Conservation (phyloP, 352 stramenopile species). For the Phytophthora vignae region DNA sequence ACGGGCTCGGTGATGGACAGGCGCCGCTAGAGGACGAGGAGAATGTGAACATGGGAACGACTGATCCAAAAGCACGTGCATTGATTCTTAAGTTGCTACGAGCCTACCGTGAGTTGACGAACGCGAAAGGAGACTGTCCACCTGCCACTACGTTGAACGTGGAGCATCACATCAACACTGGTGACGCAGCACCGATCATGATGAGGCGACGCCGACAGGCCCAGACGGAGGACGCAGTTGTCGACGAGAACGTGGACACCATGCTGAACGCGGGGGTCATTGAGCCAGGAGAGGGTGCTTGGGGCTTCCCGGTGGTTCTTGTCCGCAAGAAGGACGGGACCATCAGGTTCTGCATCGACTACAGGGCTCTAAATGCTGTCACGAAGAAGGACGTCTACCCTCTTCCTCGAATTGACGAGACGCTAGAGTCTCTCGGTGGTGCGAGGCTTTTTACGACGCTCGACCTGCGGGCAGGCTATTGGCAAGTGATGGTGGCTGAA, state of each 20-base stretch:
- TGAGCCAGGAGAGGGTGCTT: slow-evolving; percentile 3
- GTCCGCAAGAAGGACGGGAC: slow-evolving; percentile 9
- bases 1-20: no score
- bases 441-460: slow-evolving; percentile 2
- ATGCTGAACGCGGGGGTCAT: neutral
- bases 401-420: slow-evolving; percentile 9
- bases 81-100: neutral
- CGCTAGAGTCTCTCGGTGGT: neutral
- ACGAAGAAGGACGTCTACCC: slow-evolving; percentile 14
- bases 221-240: neutral
- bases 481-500: no score
- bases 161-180: slow-evolving; percentile 1
- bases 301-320: slow-evolving; percentile 4
- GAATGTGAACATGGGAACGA: no score
- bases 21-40: no score
- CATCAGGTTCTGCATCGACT: slow-evolving; percentile 7
- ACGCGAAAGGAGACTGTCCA: neutral
- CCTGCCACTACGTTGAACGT: neutral
- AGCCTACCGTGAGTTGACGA: neutral
- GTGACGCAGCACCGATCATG: no score
- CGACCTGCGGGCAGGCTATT: neutral
- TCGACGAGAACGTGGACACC: neutral
- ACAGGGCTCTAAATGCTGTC: neutral
- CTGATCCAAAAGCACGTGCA: no score
- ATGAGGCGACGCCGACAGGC: no score